Base-by-base conservation (phyloP, 352 stramenopile species). In the Ophiocytium majus region DNA sequence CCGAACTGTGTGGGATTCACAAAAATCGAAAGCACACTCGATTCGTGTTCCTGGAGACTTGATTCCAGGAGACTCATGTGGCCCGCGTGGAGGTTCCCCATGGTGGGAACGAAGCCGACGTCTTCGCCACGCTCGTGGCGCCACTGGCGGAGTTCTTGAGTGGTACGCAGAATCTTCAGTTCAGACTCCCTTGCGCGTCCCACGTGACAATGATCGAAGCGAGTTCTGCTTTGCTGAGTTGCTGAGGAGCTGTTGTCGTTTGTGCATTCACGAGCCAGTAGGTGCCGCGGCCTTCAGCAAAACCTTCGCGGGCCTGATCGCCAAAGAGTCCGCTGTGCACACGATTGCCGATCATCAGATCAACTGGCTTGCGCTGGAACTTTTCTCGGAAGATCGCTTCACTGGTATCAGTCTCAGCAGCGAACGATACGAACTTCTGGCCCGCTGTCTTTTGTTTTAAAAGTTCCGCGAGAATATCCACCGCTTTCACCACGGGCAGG, bases 1-100 rank as follows among this genome's bases (percentile, higher is more conserved):
- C 57, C 57, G 57, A 71, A 71, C 28, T 71, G 57, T 28, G 23
- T 71, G 23, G 57, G 57, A 71, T 71, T 71, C 57, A 71, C 57
- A 71, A 71, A 71, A 71, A 71, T 71, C 19, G 57, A 71, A 28
- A 71, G 28, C 23, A 71, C 57, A 28, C 23, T 28, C 19, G 57
- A 23, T 23, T 71, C 57, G 57, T 71, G 57, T n/a, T n/a, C n/a
- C 23, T 71, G 57, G 19, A 71, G 57, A 71, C 19, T 28, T 71
- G 23, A 23, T 23, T 28, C 19, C 57, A 71, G 28, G 28, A 71
- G 57, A 23, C 19, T 23, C 19, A 71, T 71, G 57, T 71, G 57
- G 23, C 57, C 57, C 57, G 23, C 19, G 28, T 71, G 57, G 19
- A 71, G 57, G 28, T 71, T 71, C 28, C 57, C 57, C 57, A 71